Conservation (phyloP, 768 basidiomycete species). For the Phlebiopsis gigantea region DNA sequence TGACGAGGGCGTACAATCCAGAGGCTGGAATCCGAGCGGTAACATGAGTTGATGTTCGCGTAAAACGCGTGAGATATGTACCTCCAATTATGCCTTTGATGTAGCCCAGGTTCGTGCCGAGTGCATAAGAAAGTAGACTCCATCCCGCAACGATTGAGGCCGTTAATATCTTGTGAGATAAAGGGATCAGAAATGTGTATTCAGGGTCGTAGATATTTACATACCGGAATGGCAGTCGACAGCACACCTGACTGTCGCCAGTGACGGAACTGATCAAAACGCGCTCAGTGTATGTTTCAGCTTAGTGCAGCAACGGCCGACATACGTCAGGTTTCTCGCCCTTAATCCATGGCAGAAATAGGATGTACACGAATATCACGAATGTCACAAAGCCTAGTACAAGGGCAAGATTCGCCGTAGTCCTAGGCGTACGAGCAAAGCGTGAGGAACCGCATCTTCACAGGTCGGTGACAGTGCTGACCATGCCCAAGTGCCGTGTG, state of each 20-base stretch:
- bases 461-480: slow-evolving; percentile 27
- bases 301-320: slow-evolving; percentile 13
- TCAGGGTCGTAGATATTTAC: slow-evolving; percentile 2
- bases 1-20: slow-evolving; percentile 61
- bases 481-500: slow-evolving; percentile 45
- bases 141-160: slow-evolving; percentile 66
- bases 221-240: slow-evolving; percentile 60
- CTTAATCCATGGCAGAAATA: slow-evolving; percentile 60
- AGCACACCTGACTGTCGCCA: slow-evolving; percentile 71
- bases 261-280: slow-evolving; percentile 50
- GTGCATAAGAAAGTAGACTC: slow-evolving; percentile 52
- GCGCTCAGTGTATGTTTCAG: neutral
- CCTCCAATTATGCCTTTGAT: slow-evolving; percentile 59
- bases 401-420: slow-evolving; percentile 1
- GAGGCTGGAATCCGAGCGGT: slow-evolving; percentile 41
- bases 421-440: neutral
- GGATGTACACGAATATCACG: slow-evolving; percentile 64
- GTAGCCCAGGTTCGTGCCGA: slow-evolving; percentile 65
- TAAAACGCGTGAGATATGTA: slow-evolving; percentile 25
- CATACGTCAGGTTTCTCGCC: slow-evolving; percentile 68
- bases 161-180: slow-evolving; percentile 53
- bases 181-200: neutral
- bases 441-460: neutral
- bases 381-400: slow-evolving; percentile 42
- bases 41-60: neutral